These are phyloP conservation scores for Suillus americanus DNA, from an alignment of 768 basidiomycete genomes.

Conservation along the genomic window DNA sequence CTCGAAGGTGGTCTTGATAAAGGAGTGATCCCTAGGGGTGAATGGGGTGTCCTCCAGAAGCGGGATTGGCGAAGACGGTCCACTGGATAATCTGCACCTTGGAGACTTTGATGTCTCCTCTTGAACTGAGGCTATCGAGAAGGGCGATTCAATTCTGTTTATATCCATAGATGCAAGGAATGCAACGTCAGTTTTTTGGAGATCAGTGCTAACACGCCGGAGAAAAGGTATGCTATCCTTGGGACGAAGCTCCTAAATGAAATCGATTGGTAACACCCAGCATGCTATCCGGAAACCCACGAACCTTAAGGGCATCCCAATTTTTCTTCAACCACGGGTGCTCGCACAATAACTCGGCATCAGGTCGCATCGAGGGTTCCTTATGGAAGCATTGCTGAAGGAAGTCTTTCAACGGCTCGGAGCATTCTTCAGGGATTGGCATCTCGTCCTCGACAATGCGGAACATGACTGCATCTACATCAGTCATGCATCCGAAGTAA, in stretches of 20 bases:
- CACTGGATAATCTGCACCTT: conserved; percentile 39
- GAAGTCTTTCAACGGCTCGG: conserved; percentile 77
- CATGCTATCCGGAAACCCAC: conserved; percentile 12
- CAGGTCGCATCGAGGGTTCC: conserved; percentile 79
- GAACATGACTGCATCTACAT: conserved; percentile 75
- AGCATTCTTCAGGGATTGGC: conserved; percentile 81
- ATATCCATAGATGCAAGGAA: conserved; percentile 44
- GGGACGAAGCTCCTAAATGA: conserved; percentile 69
- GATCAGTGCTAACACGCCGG: conserved; percentile 84
- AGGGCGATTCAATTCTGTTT: conserved; percentile 34
- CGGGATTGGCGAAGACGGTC: conserved; percentile 26
- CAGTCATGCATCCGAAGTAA: conserved; percentile 8
- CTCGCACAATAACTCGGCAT: conserved; percentile 81
- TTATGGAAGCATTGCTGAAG: conserved; percentile 88
- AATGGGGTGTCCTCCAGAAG: conserved; percentile 38
- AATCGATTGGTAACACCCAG: conserved; percentile 4
- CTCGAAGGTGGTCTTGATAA: conserved; percentile 90
- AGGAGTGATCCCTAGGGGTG: conserved; percentile 71
- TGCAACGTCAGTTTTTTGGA: conserved; percentile 68
- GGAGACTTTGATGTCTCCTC: conserved; percentile 39
- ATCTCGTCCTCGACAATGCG: conserved; percentile 92
- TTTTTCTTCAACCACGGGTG: conserved; percentile 88
- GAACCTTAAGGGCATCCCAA: conserved; percentile 77
- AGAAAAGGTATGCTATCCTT: conserved; percentile 97
- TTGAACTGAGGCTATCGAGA: conserved; percentile 44